Base-by-base conservation (phyloP, 192 early-diverging fungal species). In the Globomyces pollinis-pini region DNA sequence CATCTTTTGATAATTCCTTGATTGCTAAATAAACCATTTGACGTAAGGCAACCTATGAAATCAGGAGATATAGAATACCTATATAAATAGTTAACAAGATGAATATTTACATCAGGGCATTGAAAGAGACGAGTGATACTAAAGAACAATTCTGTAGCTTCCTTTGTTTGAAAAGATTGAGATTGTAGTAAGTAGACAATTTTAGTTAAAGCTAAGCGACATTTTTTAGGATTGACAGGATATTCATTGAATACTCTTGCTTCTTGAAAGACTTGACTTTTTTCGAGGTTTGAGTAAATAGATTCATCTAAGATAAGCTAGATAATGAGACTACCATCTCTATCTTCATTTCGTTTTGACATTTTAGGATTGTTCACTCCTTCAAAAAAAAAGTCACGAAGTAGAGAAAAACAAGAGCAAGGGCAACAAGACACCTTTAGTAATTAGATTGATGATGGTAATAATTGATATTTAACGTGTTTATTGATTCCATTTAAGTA, bases 1-100 rank as follows among this genome's bases (percentile, higher is more conserved):
- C 92, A 53, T 93, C 84, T 21, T 75, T 83, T 51, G 91, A 84
- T 16, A 99, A 80, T 70, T 99, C 94, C 70, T 96, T 96, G 74
- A 99, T 99, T 28, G 90, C 85, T 57, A 99, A 76, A 59, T 97
- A 97, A 49, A 97, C 87, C 88, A 95, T 93, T 77, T 99, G 94
- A 41, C 96, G 87, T 63, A 99, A 70, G 18, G 91, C 78, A 59
- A 88, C 89, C 89, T 91, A 75, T 12, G 26, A 41, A 30, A n/a
- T n/a, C n/a, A n/a, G n/a, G 34, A 53, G 13, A 18, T 42, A 65
- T 52, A 66, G 32, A 2, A 18, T 15, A 26, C 24, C 21, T 11
- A 24, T 16, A 20, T 33, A 5, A 18, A 15, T 63, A 51, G 30
- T 55, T 57, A 2, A 3, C 4, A 34, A 30, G 38, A 15, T 6